Percentiles rank a stretch among this genome's conserved stretches.
These are phyloP conservation scores for Dendrobium chrysotoxum DNA, from an alignment of 106 monocot species.

Conservation along the genomic window DNA sequence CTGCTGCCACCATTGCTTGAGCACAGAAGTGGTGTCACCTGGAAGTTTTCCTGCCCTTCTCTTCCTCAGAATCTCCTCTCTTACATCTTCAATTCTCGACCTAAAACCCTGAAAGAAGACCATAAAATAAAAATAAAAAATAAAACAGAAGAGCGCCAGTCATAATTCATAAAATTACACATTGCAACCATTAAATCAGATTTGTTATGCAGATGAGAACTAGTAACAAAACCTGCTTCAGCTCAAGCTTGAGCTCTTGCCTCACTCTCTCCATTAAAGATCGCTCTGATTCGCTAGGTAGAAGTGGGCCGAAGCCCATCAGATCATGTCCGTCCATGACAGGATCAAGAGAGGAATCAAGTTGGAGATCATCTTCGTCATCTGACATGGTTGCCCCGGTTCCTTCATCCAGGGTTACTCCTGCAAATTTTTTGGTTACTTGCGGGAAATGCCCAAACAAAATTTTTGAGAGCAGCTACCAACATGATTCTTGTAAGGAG, in stretches of 20 bases:
- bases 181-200: not conserved
- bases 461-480: too few relatives aligned
- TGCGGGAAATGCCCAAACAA: not conserved
- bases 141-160: not conserved
- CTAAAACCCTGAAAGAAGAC: slow-evolving; percentile 55
- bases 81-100: slow-evolving; percentile 95
- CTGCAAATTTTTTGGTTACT: slow-evolving; percentile 22
- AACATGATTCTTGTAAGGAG: too few relatives aligned
- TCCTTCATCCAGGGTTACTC: slow-evolving; percentile 75
- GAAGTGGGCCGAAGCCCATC: slow-evolving; percentile 90
- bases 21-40: slow-evolving; percentile 86
- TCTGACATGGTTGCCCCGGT: slow-evolving; percentile 95
- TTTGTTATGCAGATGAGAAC: not conserved
- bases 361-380: slow-evolving; percentile 53
- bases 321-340: slow-evolving; percentile 58
- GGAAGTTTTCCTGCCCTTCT: slow-evolving; percentile 98
- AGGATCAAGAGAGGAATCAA: slow-evolving; percentile 27
- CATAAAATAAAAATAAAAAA: not conserved
- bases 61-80: slow-evolving; percentile 92
- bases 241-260: slow-evolving; percentile 80
- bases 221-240: slow-evolving; percentile 55
- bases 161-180: not conserved
- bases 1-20: slow-evolving; percentile 99
- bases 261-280: slow-evolving; percentile 95
- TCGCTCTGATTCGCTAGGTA: slow-evolving; percentile 85